Evolutionary conservation across 2,329 filamentous ascomycete species (phyloP).

Genomic region (Cryphonectria parasitica): DNA sequence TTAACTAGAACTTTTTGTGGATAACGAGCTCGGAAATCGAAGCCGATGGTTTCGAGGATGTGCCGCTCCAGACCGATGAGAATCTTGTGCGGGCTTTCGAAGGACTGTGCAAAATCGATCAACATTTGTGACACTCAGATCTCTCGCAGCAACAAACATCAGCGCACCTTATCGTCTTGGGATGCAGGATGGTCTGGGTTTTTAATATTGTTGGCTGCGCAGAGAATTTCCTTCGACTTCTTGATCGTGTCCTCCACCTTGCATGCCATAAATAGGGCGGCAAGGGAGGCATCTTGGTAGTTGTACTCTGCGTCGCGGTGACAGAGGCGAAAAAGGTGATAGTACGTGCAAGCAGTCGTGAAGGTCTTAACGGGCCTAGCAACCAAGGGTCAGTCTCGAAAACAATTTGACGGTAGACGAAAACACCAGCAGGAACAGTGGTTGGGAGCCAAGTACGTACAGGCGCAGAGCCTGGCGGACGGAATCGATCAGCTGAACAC

Average conservation of each 20-base stretch:
- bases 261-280: constrained; percentile 88
- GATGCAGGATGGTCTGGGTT: constrained; percentile 68
- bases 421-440: background rate
- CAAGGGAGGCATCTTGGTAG: constrained; percentile 83
- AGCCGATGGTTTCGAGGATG: constrained; percentile 89
- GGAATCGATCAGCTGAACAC: constrained; percentile 86
- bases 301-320: constrained; percentile 87
- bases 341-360: constrained; percentile 89
- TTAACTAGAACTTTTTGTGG: constrained; percentile 87
- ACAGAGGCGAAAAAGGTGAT: constrained; percentile 87
- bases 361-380: constrained; percentile 78
- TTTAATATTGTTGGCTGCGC: constrained; percentile 86
- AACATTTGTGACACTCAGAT: constrained; percentile 26
- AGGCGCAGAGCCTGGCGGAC: constrained; percentile 79
- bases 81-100: constrained; percentile 77
- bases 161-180: constrained; percentile 77
- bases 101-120: constrained; percentile 57
- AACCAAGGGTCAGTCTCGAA: constrained; percentile 39
- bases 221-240: constrained; percentile 91
- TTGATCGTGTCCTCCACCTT: constrained; percentile 98
- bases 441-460: constrained; percentile 50
- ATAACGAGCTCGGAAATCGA: constrained; percentile 90
- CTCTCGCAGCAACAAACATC: background rate
- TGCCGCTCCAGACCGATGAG: constrained; percentile 90
- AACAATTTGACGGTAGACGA: background rate